Base-by-base conservation (phyloP, 371 early-diverging fungal genomes). In the Amoeboaphelidium protococcarum region DNA sequence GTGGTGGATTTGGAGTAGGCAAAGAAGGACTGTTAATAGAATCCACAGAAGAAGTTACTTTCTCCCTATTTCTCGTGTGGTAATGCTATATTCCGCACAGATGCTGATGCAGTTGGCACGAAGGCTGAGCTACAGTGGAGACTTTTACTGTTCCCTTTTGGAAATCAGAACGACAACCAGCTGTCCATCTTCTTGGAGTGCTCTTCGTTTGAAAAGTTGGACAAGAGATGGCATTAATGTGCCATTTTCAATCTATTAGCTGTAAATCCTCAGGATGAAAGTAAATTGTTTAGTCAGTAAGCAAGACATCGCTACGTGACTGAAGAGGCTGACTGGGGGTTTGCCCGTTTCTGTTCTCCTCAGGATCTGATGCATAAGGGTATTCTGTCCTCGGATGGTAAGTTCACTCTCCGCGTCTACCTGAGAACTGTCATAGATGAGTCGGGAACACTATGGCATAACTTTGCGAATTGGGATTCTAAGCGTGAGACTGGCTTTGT, bases 401-500 rank as follows among this genome's bases (percentile, higher is more conserved):
- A 63, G 22, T 65, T 71, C 6, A 58, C 68, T 23, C 67, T 91
- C 52, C 69, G 76, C 2, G 87, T 78, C 0, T 75, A 71, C 52
- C 64, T 94, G 26, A 72, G 82, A 37, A 69, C 80, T 24, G 63
- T 84, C 47, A 66, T 80, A 47, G 95, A 91, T 56, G 74, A 76
- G 26, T 83, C 81, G 22, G 92, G 92, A 22, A 79, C 81, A 1
- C 65, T 94, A 40, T 94, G 92, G 92, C 86, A 87, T 61, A 82
- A 77, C 54, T 80, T 82, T 54, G 55, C 62, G 49, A 71, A 83
- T 53, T 87, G 78, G 54, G 82, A 85, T 57, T 84, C 92, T 23
- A 80, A 80, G 57, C 71, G 73, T 46, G 71, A 73, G 57, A 90
- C 92, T 12, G 94, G 95, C 10, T 82, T 69, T 58, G 82, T 92